A percentile compares a stretch with the other conserved stretches of the same genome.
These are phyloP conservation scores for Fomitopsis betulina DNA, from an alignment of 1,284 basidiomycete species.

Conservation along the genomic window DNA sequence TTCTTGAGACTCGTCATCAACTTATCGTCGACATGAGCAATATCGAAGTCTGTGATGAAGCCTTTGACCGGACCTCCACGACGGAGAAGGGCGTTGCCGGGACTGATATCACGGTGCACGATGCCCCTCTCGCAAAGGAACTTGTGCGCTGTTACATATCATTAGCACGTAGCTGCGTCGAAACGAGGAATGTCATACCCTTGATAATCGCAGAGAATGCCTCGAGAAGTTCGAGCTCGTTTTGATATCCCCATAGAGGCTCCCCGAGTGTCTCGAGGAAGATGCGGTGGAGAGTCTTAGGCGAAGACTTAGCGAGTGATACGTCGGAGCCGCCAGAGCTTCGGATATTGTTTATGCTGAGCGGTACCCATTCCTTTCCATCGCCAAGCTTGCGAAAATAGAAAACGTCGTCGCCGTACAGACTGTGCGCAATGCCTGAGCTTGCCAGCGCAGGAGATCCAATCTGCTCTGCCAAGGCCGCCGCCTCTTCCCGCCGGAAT, in stretches of 20 bases:
- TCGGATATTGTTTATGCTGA: neutral
- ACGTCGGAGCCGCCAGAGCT: neutral
- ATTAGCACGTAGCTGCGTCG: neutral
- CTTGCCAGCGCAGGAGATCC: neutral
- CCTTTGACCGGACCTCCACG: neutral
- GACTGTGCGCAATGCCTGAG: neutral
- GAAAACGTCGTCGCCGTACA: conserved; percentile 4
- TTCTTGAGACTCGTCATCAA: neutral
- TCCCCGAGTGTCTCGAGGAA: neutral
- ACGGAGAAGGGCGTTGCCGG: neutral
- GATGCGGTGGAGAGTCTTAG: neutral
- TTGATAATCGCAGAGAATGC: neutral
- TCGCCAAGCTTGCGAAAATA: too few species aligned
- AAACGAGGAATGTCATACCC: neutral
- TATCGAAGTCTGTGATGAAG: conserved; percentile 1
- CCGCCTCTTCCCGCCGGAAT: neutral
- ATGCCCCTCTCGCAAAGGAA: neutral
- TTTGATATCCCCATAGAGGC: neutral
- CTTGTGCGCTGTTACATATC: neutral
- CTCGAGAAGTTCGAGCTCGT: neutral
- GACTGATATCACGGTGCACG: neutral
- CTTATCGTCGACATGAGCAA: neutral
- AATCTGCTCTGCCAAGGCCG: neutral
- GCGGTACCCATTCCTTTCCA: neutral
- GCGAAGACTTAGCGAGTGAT: too few species aligned